Base-by-base conservation (phyloP, 2,329 filamentous ascomycete species). In the Beauveria australis region DNA sequence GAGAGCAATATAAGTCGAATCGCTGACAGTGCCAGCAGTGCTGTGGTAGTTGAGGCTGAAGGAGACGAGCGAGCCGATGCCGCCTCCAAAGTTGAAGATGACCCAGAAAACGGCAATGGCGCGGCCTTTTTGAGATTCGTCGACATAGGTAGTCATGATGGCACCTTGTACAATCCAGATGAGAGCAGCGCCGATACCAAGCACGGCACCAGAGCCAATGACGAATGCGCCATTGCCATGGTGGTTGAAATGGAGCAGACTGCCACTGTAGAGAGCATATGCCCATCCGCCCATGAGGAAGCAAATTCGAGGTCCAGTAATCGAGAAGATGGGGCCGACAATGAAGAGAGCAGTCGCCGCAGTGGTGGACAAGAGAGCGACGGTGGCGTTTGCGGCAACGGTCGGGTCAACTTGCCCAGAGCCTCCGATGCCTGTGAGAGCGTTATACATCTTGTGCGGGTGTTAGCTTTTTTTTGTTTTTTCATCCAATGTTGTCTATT, bases 1-100 rank as follows among this genome's bases (percentile, higher is more conserved):
- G 22, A 80, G 71, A 22, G 79, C 78, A 41, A 80, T 77, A 63
- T 82, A 81, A 7, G 79, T 82, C 19, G 72, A 74, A 65, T 81
- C 71, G 3, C 75, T 75, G 2, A 82, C 79, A 0, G 78, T 79
- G 30, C 75, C 73, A 33, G 55, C 59, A 2, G 26, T 73, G 22
- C 72, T 76, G 62, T 74, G 56, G 62, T 70, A 78, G 66, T 78
- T 79, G 43, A 77, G 67, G 1, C 75, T 75, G 60, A 79, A 79
- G 22, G 73, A 74, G 5, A 72, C 75, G 3, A 79, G 70, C 1
- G 74, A 75, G 7, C 76, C 76, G 16, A 78, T 72, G 10, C 72
- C 75, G 12, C 76, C 75, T 37, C 76, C 76, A 1, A 78, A 69
- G 64, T 78, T 78, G 68, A 78, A 78, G 57, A 78, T 75, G 61